Base-by-base conservation (phyloP, 2,329 filamentous ascomycete species). In the Calonectria hongkongensis region DNA sequence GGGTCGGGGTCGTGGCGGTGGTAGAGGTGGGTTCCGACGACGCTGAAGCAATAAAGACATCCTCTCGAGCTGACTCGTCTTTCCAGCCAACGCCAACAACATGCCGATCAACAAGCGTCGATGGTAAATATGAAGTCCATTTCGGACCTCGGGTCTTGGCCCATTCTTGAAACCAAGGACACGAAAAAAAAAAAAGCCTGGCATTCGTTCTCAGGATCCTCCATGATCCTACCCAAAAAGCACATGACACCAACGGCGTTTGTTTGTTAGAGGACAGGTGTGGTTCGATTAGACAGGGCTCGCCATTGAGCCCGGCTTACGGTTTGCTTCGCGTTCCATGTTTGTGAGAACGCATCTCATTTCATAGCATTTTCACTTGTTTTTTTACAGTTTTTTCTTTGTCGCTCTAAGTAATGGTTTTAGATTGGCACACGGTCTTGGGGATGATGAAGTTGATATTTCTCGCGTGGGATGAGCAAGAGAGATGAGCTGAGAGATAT, bases 1-100 rank as follows among this genome's bases (percentile, higher is more conserved):
- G 83, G 90, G 93, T 80, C 92, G 93, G 78, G 90, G 93, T 77
- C 89, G 92, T 78, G 86, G 87, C 66, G 84, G 83, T 78, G 87
- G 88, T 79, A 87, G 88, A 83, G 87, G 88, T 87, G 85, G 82
- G 85, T 86, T 79, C 78, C 82, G 83, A 75, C 81, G 82, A 76
- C 81, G 79, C 75, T 83, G 79, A 82, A 76, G 67, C 77, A 75
- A 75, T 74, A 74, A 73, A 76, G 77, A 78, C 79, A 74, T 80
- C 79, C 77, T 74, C 78, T 78, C 76, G 83, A 82, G 81, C 82
- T 84, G 82, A 84, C 82, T 78, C 75, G 75, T 76, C 76, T 77
- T 75, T 79, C 54, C 81, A 85, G 83, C 84, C 82, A 86, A 88
- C 79, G 86, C 87, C 81, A 89, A 90, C 81, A 87, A 86, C 78